These are phyloP conservation scores for Moesziomyces sp. DNA, from an alignment of 1,284 basidiomycete genomes.

Conservation along the genomic window DNA sequence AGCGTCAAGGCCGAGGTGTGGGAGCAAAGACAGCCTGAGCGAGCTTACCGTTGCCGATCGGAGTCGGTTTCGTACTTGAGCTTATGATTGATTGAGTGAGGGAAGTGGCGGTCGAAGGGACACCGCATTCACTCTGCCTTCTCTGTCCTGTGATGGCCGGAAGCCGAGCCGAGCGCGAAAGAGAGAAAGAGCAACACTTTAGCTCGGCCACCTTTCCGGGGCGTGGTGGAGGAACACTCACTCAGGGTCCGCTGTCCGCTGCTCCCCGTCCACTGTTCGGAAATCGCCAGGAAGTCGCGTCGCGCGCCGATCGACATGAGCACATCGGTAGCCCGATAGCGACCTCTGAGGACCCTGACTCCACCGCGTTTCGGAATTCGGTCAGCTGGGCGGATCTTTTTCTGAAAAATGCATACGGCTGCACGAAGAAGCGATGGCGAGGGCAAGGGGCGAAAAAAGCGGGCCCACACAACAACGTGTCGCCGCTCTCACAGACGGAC, in stretches of 20 bases:
- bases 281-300: constrained; percentile 12
- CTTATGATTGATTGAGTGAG: too few species aligned
- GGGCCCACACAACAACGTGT: background rate
- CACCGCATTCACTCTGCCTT: too few species aligned
- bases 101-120: too few species aligned
- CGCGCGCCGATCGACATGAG: constrained; percentile 16
- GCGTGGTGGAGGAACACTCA: background rate
- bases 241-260: background rate
- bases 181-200: constrained; percentile 26
- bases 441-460: background rate
- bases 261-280: too few species aligned
- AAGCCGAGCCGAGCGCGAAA: background rate
- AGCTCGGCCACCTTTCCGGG: constrained; percentile 1
- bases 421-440: too few species aligned
- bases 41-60: constrained; percentile 9
- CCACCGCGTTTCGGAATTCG: background rate
- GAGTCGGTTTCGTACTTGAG: background rate
- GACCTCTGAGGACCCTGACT: background rate
- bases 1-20: constrained; percentile 1
- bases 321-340: background rate
- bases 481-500: constrained; percentile 1
- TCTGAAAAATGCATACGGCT: too few species aligned
- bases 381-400: too few species aligned
- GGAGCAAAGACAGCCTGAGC: too few species aligned
- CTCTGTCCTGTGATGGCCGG: constrained; percentile 2